Conservation (phyloP, 257 asterid species). For the Fraxinus pennsylvanica region DNA sequence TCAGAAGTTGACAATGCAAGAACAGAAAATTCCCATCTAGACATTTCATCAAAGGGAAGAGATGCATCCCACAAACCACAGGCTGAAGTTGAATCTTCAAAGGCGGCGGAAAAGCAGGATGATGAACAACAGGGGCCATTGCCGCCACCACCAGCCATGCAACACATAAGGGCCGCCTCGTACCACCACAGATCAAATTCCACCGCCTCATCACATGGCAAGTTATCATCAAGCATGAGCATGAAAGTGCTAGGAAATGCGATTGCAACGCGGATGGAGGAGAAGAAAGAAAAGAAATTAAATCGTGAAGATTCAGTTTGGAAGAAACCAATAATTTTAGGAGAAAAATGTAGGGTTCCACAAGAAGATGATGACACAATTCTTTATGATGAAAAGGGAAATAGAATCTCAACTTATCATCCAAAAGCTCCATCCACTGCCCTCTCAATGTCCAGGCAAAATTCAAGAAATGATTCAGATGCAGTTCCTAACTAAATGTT, state of each 20-base stretch:
- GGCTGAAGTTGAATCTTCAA: not conserved
- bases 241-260: slow-evolving; percentile 38
- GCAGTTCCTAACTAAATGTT: not conserved
- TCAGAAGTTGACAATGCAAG: slow-evolving; percentile 2
- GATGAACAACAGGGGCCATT: not conserved
- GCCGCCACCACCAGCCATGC: slow-evolving; percentile 25
- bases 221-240: slow-evolving; percentile 52
- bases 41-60: not conserved
- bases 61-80: not conserved
- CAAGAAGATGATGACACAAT: slow-evolving; percentile 51
- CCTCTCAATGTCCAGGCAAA: slow-evolving; percentile 30
- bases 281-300: slow-evolving; percentile 41
- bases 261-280: slow-evolving; percentile 25
- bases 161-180: slow-evolving; percentile 34
- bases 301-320: slow-evolving; percentile 80
- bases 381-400: slow-evolving; percentile 69
- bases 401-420: slow-evolving; percentile 56
- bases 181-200: slow-evolving; percentile 49
- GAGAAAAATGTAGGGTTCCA: slow-evolving; percentile 78
- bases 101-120: not conserved
- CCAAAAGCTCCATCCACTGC: slow-evolving; percentile 34
- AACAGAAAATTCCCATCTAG: not conserved
- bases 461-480: slow-evolving; percentile 19
- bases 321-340: slow-evolving; percentile 86
- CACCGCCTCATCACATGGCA: slow-evolving; percentile 18